Evolutionary conservation across 345 rosid species (phyloP).

Genomic region (Gossypium thurberi): DNA sequence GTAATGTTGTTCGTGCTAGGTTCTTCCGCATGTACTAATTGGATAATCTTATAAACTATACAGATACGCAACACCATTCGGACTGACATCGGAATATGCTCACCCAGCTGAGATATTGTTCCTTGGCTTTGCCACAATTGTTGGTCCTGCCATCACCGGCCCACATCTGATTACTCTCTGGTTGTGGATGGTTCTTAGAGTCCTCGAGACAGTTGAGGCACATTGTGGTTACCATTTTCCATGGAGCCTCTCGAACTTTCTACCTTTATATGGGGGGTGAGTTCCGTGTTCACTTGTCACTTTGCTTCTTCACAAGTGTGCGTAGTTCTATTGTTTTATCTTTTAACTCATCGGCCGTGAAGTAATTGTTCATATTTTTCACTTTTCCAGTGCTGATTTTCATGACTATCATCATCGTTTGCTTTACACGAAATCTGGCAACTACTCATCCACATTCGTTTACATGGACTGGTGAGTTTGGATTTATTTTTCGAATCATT

Average conservation of each 20-base stretch:
- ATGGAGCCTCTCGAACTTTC: slow-evolving; percentile 86
- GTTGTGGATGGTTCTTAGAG: slow-evolving; percentile 92
- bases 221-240: slow-evolving; percentile 99
- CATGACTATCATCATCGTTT: slow-evolving; percentile 98
- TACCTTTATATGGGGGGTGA: slow-evolving; percentile 94
- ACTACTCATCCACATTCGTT: slow-evolving; percentile 86
- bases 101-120: slow-evolving; percentile 93
- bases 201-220: slow-evolving; percentile 95
- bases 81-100: slow-evolving; percentile 93
- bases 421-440: slow-evolving; percentile 91
- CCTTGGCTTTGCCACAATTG: slow-evolving; percentile 90
- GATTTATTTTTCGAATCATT: background rate
- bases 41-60: slow-evolving; percentile 24
- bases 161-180: slow-evolving; percentile 89
- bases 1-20: background rate
- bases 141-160: slow-evolving; percentile 96
- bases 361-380: background rate
- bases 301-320: background rate
- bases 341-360: slow-evolving; percentile 11
- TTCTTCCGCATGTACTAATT: slow-evolving; percentile 8
- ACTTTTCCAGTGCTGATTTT: slow-evolving; percentile 71
- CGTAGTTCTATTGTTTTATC: background rate
- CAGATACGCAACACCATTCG: slow-evolving; percentile 97
- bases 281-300: slow-evolving; percentile 19
- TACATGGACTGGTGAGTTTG: slow-evolving; percentile 91